Evolutionary conservation across 768 basidiomycete species (phyloP).

Genomic region (Dacryopinax primogenitus): DNA sequence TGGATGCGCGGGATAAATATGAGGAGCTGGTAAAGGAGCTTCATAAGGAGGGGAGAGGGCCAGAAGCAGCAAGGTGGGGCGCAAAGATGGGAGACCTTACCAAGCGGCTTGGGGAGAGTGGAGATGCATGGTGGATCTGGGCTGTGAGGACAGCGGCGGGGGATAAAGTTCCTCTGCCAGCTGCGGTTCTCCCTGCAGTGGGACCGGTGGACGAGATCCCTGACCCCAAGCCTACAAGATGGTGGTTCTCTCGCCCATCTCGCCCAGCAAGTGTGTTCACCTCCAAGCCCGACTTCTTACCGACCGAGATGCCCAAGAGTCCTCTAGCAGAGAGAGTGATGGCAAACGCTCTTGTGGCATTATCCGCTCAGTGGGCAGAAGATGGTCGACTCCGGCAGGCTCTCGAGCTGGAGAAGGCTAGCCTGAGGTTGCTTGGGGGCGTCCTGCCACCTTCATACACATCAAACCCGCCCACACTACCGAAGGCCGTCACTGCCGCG

Average conservation of each 20-base stretch:
- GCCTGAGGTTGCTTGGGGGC: background rate
- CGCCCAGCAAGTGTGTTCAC: background rate
- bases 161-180: background rate
- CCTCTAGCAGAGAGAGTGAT: background rate
- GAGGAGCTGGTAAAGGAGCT: constrained; percentile 45
- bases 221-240: constrained; percentile 31
- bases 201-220: constrained; percentile 46
- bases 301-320: background rate
- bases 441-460: no score
- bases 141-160: constrained; percentile 22
- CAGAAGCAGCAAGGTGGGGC: constrained; percentile 43
- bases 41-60: constrained; percentile 25
- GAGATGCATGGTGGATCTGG: constrained; percentile 60
- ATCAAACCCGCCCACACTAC: no score
- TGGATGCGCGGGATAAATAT: constrained; percentile 45
- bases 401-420: background rate
- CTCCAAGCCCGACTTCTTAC: background rate
- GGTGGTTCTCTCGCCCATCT: no score
- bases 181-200: constrained; percentile 37
- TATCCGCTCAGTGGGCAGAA: background rate
- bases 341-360: background rate
- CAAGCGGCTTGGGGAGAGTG: constrained; percentile 39
- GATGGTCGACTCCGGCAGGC: background rate
- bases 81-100: constrained; percentile 56
- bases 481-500: no score